Conservation (phyloP, 306 rosid species). For the Parietaria judaica region DNA sequence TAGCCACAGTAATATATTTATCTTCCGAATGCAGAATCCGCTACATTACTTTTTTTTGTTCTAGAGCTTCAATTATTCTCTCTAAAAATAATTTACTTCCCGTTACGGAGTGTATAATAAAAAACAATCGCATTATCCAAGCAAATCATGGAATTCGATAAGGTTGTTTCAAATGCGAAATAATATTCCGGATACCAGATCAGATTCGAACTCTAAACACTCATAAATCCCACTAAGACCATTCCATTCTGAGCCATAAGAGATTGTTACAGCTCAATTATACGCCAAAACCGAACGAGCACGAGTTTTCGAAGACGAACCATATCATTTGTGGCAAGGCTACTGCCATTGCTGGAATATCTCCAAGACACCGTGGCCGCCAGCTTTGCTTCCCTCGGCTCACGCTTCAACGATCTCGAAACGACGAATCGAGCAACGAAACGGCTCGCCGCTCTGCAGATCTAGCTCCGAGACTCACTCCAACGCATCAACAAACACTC, state of each 20-base stretch:
- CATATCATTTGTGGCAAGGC: conserved; percentile 64
- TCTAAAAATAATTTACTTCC: too few relatives aligned
- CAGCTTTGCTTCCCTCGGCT: conserved; percentile 51
- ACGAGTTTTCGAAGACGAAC: conserved; percentile 28
- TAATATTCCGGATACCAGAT: neutral
- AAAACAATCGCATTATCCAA: too few relatives aligned
- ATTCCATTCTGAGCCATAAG: neutral
- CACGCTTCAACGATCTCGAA: conserved; percentile 20
- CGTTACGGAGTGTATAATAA: too few relatives aligned
- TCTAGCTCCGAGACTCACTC: conserved; percentile 39
- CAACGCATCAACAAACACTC: conserved; percentile 34
- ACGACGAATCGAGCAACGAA: conserved; percentile 21
- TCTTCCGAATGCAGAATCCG: too few relatives aligned
- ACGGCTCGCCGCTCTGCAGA: conserved; percentile 43
- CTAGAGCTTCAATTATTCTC: too few relatives aligned
- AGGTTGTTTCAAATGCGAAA: too few relatives aligned
- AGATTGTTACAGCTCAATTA: neutral
- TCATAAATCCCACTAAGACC: neutral
- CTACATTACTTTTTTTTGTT: too few relatives aligned
- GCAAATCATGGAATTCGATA: too few relatives aligned
- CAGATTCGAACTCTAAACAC: conserved; percentile 11
- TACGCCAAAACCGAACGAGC: neutral
- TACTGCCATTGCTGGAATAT: conserved; percentile 74
- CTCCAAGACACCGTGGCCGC: conserved; percentile 80
- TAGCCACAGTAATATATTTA: conserved; percentile 1